Percentiles rank a stretch among this genome's conserved stretches.
Conservation (phyloP, 768 basidiomycete genomes). For the Trametes cingulata region DNA sequence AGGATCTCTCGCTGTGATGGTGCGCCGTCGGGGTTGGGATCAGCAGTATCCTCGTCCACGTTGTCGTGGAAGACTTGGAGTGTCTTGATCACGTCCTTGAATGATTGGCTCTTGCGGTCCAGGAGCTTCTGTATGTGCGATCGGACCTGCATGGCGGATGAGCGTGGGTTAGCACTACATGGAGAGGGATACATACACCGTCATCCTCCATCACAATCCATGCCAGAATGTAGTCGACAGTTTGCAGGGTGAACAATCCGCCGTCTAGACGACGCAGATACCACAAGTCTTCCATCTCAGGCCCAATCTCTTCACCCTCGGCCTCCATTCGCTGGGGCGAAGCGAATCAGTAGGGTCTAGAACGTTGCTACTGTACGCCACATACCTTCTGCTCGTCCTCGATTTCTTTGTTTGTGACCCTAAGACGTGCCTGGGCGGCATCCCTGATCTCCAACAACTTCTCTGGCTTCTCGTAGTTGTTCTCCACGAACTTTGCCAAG, state of each 20-base stretch:
- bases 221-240: slow-evolving; percentile 89
- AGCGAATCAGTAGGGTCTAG: not conserved
- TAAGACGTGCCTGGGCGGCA: slow-evolving; percentile 60
- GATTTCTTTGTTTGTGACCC: slow-evolving; percentile 64
- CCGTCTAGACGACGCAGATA: slow-evolving; percentile 88
- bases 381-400: slow-evolving; percentile 65
- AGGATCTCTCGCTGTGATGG: slow-evolving; percentile 69
- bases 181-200: slow-evolving; percentile 70
- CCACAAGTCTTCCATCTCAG: slow-evolving; percentile 71
- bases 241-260: slow-evolving; percentile 87
- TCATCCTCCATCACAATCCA: slow-evolving; percentile 99
- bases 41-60: slow-evolving; percentile 54
- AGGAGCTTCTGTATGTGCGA: slow-evolving; percentile 77
- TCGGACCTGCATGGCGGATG: slow-evolving; percentile 56
- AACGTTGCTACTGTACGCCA: not conserved
- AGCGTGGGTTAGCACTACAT: not conserved
- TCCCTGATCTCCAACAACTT: slow-evolving; percentile 89
- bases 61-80: slow-evolving; percentile 74
- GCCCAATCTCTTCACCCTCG: slow-evolving; percentile 55
- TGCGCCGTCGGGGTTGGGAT: slow-evolving; percentile 38
- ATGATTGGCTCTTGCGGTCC: slow-evolving; percentile 64
- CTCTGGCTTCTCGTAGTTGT: slow-evolving; percentile 91
- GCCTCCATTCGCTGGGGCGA: slow-evolving; percentile 49
- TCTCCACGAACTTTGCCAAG: slow-evolving; percentile 92
- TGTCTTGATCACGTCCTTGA: slow-evolving; percentile 71